A percentile compares a stretch with the other conserved stretches of the same genome.
Conservation (phyloP, 192 early-diverging fungal genomes). For the Thoreauomyces humboldtii region DNA sequence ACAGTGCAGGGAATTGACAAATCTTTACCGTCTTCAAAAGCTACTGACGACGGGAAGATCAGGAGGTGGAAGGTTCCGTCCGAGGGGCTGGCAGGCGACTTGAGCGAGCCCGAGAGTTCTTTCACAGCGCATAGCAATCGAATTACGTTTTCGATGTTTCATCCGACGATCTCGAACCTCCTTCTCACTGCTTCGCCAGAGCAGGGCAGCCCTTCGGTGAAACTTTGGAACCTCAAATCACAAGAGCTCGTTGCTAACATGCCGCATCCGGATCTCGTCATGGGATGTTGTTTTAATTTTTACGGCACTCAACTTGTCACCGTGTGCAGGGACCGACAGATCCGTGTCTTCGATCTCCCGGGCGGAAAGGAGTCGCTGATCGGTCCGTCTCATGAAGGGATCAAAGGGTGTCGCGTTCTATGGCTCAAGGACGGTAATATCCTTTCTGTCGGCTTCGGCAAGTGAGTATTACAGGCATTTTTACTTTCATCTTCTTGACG, state of each 20-base stretch:
- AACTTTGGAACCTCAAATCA: conserved; percentile 55
- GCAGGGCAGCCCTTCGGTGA: conserved; percentile 39
- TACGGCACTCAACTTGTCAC: conserved; percentile 69
- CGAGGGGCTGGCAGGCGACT: conserved; percentile 54
- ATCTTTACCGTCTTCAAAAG: no score
- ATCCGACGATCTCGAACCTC: conserved; percentile 58
- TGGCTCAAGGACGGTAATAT: conserved; percentile 61
- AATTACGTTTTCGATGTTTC: conserved; percentile 51
- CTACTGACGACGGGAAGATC: conserved; percentile 63
- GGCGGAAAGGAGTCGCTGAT: conserved; percentile 53
- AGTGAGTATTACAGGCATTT: conserved; percentile 42
- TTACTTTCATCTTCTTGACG: neutral
- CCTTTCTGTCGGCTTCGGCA: conserved; percentile 68
- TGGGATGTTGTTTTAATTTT: conserved; percentile 36
- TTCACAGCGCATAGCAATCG: conserved; percentile 49
- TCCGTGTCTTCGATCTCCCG: conserved; percentile 64
- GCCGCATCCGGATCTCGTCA: conserved; percentile 29
- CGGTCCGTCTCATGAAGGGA: conserved; percentile 66
- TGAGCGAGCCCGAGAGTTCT: conserved; percentile 29
- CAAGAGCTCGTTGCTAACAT: conserved; percentile 25
- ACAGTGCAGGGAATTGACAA: neutral
- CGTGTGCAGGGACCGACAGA: conserved; percentile 62
- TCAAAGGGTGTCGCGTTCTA: conserved; percentile 56
- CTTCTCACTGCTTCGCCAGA: conserved; percentile 61
- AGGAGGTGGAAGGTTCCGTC: conserved; percentile 55